Evolutionary conservation across 2,329 filamentous ascomycete species (phyloP), one percentile per base, ranked within the genome.

Genomic region (Keithomyces neogunnii): DNA sequence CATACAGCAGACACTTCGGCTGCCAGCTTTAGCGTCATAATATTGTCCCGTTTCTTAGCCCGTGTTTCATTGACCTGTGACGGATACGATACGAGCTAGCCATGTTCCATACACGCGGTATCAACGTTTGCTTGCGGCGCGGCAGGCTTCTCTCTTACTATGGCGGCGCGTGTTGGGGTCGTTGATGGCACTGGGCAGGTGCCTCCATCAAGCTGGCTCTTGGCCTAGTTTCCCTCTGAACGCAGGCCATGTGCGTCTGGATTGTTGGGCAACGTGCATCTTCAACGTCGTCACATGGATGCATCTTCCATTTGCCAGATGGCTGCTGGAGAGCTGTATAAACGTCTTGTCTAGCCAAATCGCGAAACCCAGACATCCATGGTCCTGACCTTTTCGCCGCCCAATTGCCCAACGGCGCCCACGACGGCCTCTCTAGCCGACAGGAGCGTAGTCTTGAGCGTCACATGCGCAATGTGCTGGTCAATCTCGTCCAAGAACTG

Each of bases 1-100:
- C 6, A 6, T 35, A 19, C 19, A 19, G 19, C 19, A 19, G 19
- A 19, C 19, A 19, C 19, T 19, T 1, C 33, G 33, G 10, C 33
- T 35, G 6, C 33, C 10, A 2, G 33, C 33, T 6, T 35, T 35
- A 35, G 36, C 36, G 36, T 39, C 36, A 35, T 7, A 42, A 28
- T 28, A 42, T 5, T n/a, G 39, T 46, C 13, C 36, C 36, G 11
- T n/a, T 5, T 39, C 32, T 19, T 46, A 10, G 3, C 4, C 9
- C 30, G 28, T 10, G 8, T 8, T 77, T 1, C 75, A 80, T n/a
- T 84, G 84, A 19, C 83, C 86, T 55, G 78, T 87, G 4, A 75
- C 80, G 3, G 76, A 78, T 30, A 74, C 73, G 19, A 19, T 19
- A 19, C 19, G 19, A 19, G 19, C 19, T 19, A 19, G 19, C 19